Base-by-base conservation (phyloP, 139 green algal species). In the Asterochloris sp. region DNA sequence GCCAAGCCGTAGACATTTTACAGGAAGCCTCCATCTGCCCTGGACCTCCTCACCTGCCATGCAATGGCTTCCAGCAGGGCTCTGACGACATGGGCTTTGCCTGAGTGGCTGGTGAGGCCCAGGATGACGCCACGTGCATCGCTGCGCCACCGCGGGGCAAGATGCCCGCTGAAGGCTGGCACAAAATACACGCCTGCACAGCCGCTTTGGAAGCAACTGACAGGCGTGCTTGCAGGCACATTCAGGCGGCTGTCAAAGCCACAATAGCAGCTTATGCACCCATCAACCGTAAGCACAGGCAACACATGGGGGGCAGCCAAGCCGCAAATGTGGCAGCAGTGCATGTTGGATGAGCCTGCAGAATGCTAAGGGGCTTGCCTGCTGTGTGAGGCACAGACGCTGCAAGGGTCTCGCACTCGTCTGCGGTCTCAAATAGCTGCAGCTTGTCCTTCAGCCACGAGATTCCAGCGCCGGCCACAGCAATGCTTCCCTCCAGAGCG, bases 31-130 rank as follows among this genome's bases (percentile, higher is more conserved):
- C 38, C 38, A 54, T 54, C 38, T 54, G 38, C 38, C n/a, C n/a
- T n/a, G n/a, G n/a, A n/a, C n/a, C 38, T 54, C 38, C 27, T 28
- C 17, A 83, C 83, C 91, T 99, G 97, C 85, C 96, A 99, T 80
- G 87, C 94, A 47, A 99, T 97, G 26, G 94, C 94, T 80, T 99
- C 97, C 54, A 99, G 90, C 88, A 98, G 90, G 11, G 97, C 96
- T 6, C 96, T 90, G 38, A 92, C 86, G 24, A 97, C 84, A 85
- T 98, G 95, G 23, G 87, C 85, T 67, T 83, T 74, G 74, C 83
- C 90, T 64, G 89, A 90, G 86, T 89, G 90, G 54, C 84, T 82
- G 67, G 96, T 95, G 26, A 99, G 79, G 9, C 96, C 96, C 66
- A 98, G 71, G 71, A 97, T 88, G 66, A 91, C 86, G 15, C 96